Percentiles rank a stretch among this genome's conserved stretches.
These are phyloP conservation scores for Pyronema domesticum DNA, from an alignment of 495 filamentous ascomycete genomes.

Conservation along the genomic window DNA sequence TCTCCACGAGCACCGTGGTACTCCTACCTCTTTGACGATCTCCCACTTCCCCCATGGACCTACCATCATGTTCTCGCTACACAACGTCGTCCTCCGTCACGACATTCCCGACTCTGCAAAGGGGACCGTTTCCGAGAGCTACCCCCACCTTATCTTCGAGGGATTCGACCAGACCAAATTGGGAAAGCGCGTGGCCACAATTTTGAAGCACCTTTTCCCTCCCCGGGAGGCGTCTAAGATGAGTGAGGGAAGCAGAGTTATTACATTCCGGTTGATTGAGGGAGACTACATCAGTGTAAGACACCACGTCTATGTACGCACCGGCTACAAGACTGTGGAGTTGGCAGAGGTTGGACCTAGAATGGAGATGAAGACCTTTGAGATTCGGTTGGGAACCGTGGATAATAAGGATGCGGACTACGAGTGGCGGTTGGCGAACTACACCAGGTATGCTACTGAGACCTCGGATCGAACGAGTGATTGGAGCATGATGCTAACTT, in stretches of 20 bases:
- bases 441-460: conserved; percentile 41
- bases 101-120: conserved; percentile 77
- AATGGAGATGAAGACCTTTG: conserved; percentile 87
- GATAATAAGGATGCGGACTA: conserved; percentile 94
- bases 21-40: conserved; percentile 75
- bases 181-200: conserved; percentile 71
- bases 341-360: conserved; percentile 86
- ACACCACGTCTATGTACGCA: conserved; percentile 69
- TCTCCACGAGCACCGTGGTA: conserved; percentile 85
- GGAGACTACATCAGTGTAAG: conserved; percentile 69
- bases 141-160: conserved; percentile 91
- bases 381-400: conserved; percentile 79
- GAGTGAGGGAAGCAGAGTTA: conserved; percentile 72
- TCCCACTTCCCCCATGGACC: conserved; percentile 88
- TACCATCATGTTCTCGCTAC: conserved; percentile 74
- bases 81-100: conserved; percentile 84
- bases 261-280: conserved; percentile 89
- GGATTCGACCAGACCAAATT: conserved; percentile 60
- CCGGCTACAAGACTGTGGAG: conserved; percentile 73
- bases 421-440: conserved; percentile 89
- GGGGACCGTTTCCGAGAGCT: conserved; percentile 84
- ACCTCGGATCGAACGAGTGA: background rate
- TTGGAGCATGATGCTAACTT: background rate
- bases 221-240: conserved; percentile 53
- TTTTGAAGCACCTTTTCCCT: conserved; percentile 88